These are phyloP conservation scores for Juglanconis juglandina DNA, from an alignment of 2,329 filamentous ascomycete genomes.

Conservation along the genomic window DNA sequence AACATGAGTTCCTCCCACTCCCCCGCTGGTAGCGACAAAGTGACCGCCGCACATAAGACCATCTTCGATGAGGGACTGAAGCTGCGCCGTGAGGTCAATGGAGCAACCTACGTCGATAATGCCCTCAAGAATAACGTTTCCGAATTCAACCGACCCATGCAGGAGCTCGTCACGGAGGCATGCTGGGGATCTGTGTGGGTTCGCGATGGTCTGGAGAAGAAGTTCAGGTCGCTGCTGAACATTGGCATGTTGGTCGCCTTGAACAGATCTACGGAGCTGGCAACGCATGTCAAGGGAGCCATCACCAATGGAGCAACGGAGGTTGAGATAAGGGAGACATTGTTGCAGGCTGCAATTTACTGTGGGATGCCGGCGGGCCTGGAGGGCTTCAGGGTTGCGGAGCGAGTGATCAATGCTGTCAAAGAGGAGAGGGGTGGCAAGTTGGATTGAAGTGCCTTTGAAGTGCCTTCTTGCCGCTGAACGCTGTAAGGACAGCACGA, in stretches of 20 bases:
- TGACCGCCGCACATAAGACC: constrained; percentile 42
- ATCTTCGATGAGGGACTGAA: constrained; percentile 60
- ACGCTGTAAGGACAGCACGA: no score
- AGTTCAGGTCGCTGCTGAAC: constrained; percentile 60
- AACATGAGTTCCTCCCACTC: constrained; percentile 20
- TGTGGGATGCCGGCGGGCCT: constrained; percentile 42
- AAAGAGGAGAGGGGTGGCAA: constrained; percentile 28
- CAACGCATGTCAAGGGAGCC: constrained; percentile 59
- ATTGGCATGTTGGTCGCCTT: constrained; percentile 59
- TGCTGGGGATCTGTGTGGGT: constrained; percentile 65
- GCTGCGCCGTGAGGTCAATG: constrained; percentile 57
- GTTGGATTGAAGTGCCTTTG: neutral
- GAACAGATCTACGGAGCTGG: constrained; percentile 57
- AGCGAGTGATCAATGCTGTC: constrained; percentile 29
- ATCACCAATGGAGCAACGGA: constrained; percentile 60
- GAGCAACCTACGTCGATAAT: constrained; percentile 57
- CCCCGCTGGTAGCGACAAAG: constrained; percentile 20
- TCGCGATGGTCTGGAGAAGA: constrained; percentile 57
- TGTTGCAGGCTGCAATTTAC: constrained; percentile 43
- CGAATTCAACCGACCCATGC: constrained; percentile 58
- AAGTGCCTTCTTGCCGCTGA: neutral
- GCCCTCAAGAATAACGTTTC: constrained; percentile 53
- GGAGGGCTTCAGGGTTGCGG: constrained; percentile 35
- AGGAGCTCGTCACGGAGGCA: constrained; percentile 61
- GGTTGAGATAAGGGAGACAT: constrained; percentile 60